A percentile compares a stretch with the other conserved stretches of the same genome.
Evolutionary conservation across 176 grass and related monocot genomes (phyloP).

Genomic region (Thinopyrum elongatum): DNA sequence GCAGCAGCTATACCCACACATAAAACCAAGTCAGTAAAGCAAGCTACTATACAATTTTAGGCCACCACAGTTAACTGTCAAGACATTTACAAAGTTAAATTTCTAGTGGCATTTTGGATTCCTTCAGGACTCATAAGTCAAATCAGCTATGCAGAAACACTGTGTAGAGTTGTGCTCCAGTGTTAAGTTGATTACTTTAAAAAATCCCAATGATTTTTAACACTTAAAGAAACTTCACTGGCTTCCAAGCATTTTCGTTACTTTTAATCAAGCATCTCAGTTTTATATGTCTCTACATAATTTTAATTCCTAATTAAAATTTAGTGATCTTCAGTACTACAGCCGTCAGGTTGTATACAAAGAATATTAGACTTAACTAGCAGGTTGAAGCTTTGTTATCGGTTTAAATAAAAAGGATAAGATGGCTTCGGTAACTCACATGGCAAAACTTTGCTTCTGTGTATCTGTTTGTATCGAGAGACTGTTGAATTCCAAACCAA

Average conservation of each 20-base stretch:
- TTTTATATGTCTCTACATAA: constrained; percentile 14
- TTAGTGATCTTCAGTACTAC: constrained; percentile 11
- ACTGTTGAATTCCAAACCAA: constrained; percentile 83
- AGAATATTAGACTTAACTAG: constrained; percentile 30
- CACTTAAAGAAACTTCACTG: constrained; percentile 10
- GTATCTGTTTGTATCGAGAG: constrained; percentile 85
- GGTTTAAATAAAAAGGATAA: constrained; percentile 36
- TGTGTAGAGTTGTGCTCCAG: background rate
- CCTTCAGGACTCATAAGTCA: background rate
- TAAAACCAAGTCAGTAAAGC: constrained; percentile 2
- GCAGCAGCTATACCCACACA: background rate
- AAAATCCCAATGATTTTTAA: background rate
- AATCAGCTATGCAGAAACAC: constrained; percentile 2
- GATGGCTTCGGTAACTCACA: constrained; percentile 49
- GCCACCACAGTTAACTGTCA: constrained; percentile 16
- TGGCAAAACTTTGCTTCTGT: constrained; percentile 68
- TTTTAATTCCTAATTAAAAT: constrained; percentile 13
- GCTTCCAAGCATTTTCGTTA: constrained; percentile 11
- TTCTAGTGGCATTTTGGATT: background rate
- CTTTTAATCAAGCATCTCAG: constrained; percentile 22
- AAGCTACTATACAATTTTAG: background rate
- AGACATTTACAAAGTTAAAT: constrained; percentile 5
- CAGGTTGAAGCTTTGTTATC: constrained; percentile 44
- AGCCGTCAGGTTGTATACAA: constrained; percentile 16
- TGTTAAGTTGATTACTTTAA: constrained; percentile 4